Percentiles rank a stretch among this genome's conserved stretches.
phyloP scores from a whole-genome alignment of 805 yeast genomes.

The Wickerhamomyces chambardii region DNA sequence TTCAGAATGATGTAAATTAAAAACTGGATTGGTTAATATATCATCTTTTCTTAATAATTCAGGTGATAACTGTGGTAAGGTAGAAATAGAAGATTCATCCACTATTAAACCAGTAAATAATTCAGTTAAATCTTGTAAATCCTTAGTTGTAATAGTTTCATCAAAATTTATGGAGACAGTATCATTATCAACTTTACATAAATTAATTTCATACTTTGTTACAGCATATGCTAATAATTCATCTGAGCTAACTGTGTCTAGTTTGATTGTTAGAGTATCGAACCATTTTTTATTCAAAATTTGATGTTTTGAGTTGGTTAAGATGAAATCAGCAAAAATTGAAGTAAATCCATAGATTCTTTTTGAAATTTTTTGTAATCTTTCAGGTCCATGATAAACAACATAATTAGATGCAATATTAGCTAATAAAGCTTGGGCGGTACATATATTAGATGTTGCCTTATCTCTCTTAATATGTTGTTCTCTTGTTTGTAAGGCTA shows the following conservation, averaged over 20 bases:
- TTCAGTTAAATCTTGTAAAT: constrained; percentile 46
- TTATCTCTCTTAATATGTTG: constrained; percentile 97
- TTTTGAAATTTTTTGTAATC: constrained; percentile 67
- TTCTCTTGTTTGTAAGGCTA: constrained; percentile 96
- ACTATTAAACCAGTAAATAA: constrained; percentile 43
- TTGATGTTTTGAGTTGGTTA: constrained; percentile 29
- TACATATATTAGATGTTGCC: constrained; percentile 96
- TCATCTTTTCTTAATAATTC: constrained; percentile 46
- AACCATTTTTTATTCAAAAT: constrained; percentile 62
- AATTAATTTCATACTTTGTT: constrained; percentile 56
- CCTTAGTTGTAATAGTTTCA: constrained; percentile 67
- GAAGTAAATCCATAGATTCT: constrained; percentile 71
- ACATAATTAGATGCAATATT: constrained; percentile 95
- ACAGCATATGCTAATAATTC: constrained; percentile 51
- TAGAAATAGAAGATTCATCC: constrained; percentile 13
- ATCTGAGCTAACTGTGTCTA: constrained; percentile 43
- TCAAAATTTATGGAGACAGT: constrained; percentile 81
- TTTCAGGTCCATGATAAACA: constrained; percentile 92
- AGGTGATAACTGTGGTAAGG: constrained; percentile 41
- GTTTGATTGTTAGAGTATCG: constrained; percentile 72
- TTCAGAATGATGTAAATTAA: constrained; percentile 85
- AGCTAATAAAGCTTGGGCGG: constrained; percentile 95
- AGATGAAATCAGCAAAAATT: constrained; percentile 54
- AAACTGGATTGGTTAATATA: constrained; percentile 65
- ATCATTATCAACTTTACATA: constrained; percentile 54